phyloP scores from a whole-genome alignment of 2,329 filamentous ascomycete species.

The Cercospora sp. region DNA sequence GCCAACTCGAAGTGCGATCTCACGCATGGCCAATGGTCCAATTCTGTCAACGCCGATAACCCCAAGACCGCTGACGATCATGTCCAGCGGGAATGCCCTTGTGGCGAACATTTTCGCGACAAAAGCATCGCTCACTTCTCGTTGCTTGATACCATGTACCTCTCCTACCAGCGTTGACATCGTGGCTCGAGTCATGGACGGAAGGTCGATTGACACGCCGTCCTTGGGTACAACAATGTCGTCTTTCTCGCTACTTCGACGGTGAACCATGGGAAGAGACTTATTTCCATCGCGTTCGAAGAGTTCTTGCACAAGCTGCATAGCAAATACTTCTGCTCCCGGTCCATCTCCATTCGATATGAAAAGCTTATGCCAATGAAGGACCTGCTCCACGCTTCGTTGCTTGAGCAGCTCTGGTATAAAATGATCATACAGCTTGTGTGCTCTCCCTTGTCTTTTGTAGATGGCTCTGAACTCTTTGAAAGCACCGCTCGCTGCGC shows the following conservation, averaged over 20 bases:
- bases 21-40: slow-evolving; percentile 73
- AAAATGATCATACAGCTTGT: slow-evolving; percentile 46
- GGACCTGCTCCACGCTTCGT: slow-evolving; percentile 31
- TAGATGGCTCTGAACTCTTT: slow-evolving; percentile 42
- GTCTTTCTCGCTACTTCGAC: neutral
- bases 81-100: slow-evolving; percentile 69
- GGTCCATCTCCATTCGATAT: slow-evolving; percentile 42
- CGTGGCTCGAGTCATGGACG: slow-evolving; percentile 26
- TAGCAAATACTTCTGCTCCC: slow-evolving; percentile 35
- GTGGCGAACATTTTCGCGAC: slow-evolving; percentile 82
- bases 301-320: slow-evolving; percentile 35
- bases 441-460: slow-evolving; percentile 35
- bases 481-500: slow-evolving; percentile 21
- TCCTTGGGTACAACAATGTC: neutral
- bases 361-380: slow-evolving; percentile 46
- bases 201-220: slow-evolving; percentile 12
- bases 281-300: slow-evolving; percentile 27
- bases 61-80: slow-evolving; percentile 67
- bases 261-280: slow-evolving; percentile 28
- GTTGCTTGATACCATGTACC: slow-evolving; percentile 46
- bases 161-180: slow-evolving; percentile 41
- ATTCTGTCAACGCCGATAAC: slow-evolving; percentile 71
- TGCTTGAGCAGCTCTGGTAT: slow-evolving; percentile 39
- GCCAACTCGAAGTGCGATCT: slow-evolving; percentile 68
- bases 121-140: slow-evolving; percentile 62